Evolutionary conservation across 192 early-diverging fungal species (phyloP).

Genomic region (Coemansia sp.): DNA sequence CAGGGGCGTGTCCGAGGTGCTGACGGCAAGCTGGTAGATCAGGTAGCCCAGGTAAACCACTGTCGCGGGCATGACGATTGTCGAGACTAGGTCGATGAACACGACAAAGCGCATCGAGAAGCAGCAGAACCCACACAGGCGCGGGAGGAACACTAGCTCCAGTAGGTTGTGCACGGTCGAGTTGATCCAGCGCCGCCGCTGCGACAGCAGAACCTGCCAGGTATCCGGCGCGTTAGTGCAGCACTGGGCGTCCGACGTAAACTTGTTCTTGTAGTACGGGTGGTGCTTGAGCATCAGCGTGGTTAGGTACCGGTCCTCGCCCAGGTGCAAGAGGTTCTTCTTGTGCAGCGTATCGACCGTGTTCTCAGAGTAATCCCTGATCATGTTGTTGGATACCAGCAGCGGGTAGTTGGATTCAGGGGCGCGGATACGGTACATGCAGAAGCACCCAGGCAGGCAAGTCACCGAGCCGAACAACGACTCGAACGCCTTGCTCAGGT

Average conservation of each 20-base stretch:
- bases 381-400: constrained; percentile 77
- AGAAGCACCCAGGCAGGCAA: constrained; percentile 99
- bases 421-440: constrained; percentile 96
- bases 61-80: constrained; percentile 90
- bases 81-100: constrained; percentile 91
- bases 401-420: constrained; percentile 88
- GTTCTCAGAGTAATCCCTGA: constrained; percentile 92
- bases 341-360: constrained; percentile 96
- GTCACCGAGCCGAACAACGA: constrained; percentile 97
- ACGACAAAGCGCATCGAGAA: constrained; percentile 98
- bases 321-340: constrained; percentile 97
- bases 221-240: constrained; percentile 93
- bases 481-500: constrained; percentile 96
- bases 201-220: constrained; percentile 93
- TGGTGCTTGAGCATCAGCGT: constrained; percentile 97
- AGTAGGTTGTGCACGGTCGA: constrained; percentile 98
- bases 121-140: constrained; percentile 96
- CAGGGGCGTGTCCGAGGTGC: constrained; percentile 62
- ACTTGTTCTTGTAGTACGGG: constrained; percentile 92
- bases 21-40: constrained; percentile 61
- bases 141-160: constrained; percentile 87
- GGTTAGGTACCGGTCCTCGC: constrained; percentile 98
- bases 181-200: constrained; percentile 99
- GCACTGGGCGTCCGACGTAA: constrained; percentile 93
- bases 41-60: constrained; percentile 87